These are phyloP conservation scores for Amanita thiersii DNA, from an alignment of 768 basidiomycete species.

Conservation along the genomic window DNA sequence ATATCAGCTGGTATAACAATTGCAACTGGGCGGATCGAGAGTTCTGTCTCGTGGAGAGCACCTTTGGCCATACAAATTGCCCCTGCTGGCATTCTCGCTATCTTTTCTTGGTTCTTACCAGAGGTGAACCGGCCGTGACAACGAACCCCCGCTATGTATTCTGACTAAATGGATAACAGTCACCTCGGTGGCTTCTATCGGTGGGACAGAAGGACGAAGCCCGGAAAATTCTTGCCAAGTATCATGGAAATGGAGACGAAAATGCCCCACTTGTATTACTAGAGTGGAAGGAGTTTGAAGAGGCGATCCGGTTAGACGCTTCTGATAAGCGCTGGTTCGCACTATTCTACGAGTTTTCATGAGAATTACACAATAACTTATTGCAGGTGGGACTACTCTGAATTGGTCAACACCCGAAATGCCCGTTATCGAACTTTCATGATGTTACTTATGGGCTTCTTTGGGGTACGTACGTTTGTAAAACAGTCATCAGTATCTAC, in stretches of 20 bases:
- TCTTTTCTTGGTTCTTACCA: slow-evolving; percentile 26
- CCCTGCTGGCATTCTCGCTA: slow-evolving; percentile 30
- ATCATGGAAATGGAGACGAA: slow-evolving; percentile 43
- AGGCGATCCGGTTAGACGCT: slow-evolving; percentile 38
- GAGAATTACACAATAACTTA: not conserved
- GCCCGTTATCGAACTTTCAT: slow-evolving; percentile 37
- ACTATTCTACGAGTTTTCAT: not conserved
- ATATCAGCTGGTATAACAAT: slow-evolving; percentile 32
- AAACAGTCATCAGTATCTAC: no score
- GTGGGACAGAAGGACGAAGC: slow-evolving; percentile 43
- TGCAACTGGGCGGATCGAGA: slow-evolving; percentile 27
- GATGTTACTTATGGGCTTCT: slow-evolving; percentile 47
- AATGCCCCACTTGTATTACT: slow-evolving; percentile 42
- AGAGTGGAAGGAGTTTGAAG: slow-evolving; percentile 45
- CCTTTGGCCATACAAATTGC: slow-evolving; percentile 46
- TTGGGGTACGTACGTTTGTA: slow-evolving; percentile 29
- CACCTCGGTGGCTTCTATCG: slow-evolving; percentile 47
- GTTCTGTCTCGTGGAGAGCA: slow-evolving; percentile 36
- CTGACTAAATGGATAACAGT: slow-evolving; percentile 18
- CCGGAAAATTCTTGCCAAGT: slow-evolving; percentile 36
- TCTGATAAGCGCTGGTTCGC: slow-evolving; percentile 50
- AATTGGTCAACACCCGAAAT: slow-evolving; percentile 37
- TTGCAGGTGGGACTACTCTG: slow-evolving; percentile 42
- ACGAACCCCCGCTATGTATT: not conserved
- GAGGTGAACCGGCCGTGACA: slow-evolving; percentile 20